These are phyloP conservation scores for Penicillium aurantiogriseum DNA, from an alignment of 2,329 filamentous ascomycete genomes.

Conservation along the genomic window DNA sequence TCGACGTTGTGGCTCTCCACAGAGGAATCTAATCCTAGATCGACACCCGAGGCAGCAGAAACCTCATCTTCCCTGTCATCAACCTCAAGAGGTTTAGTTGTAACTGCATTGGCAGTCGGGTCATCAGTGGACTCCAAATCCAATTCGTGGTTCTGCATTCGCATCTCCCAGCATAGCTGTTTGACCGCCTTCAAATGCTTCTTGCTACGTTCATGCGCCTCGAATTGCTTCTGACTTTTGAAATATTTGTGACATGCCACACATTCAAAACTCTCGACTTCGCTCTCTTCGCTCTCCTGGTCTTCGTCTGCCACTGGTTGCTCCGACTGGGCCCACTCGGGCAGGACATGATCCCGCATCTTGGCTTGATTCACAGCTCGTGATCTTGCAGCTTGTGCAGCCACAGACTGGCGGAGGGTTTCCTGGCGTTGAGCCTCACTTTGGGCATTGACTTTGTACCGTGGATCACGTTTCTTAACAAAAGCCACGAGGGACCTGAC, in stretches of 20 bases:
- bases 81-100: neutral
- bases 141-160: conserved; percentile 65
- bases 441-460: conserved; percentile 74
- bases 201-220: conserved; percentile 92
- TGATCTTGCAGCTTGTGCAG: conserved; percentile 79
- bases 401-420: conserved; percentile 71
- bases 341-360: conserved; percentile 61
- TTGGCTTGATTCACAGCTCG: conserved; percentile 78
- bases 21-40: neutral
- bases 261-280: conserved; percentile 60
- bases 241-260: conserved; percentile 66
- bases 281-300: conserved; percentile 46
- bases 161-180: conserved; percentile 78
- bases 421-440: conserved; percentile 79
- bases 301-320: conserved; percentile 51
- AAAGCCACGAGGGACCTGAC: conserved; percentile 84
- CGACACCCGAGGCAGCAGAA: no score
- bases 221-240: conserved; percentile 87
- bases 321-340: conserved; percentile 70
- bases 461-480: conserved; percentile 84
- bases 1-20: neutral
- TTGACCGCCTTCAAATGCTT: conserved; percentile 89
- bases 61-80: neutral
- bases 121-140: conserved; percentile 18
- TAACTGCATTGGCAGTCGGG: neutral